Percentiles rank a stretch among this genome's conserved stretches.
phyloP scores from a whole-genome alignment of 495 filamentous ascomycete genomes.

The Pyrenopolyporus hunteri region DNA sequence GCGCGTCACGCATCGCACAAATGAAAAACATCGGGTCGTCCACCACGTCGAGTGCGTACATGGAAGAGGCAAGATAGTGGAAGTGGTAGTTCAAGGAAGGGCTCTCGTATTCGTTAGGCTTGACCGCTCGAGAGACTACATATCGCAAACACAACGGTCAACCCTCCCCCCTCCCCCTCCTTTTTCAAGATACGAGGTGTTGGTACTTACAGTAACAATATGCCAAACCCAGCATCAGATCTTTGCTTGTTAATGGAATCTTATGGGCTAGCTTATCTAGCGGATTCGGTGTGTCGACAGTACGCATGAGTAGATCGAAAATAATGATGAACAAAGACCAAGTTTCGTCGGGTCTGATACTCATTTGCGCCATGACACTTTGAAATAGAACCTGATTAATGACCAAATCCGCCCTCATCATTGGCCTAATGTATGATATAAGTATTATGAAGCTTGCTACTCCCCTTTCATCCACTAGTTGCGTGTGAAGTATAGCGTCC shows the following conservation, averaged over 20 bases:
- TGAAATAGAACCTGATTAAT: background rate
- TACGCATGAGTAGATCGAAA: background rate
- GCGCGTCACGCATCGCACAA: conserved; percentile 9
- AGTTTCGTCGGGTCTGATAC: background rate
- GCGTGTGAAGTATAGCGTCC: background rate
- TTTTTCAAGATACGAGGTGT: background rate
- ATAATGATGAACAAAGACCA: background rate
- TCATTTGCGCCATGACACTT: background rate
- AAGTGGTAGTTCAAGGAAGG: background rate
- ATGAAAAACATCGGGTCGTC: conserved; percentile 2
- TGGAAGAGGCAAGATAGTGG: background rate
- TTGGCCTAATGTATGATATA: background rate
- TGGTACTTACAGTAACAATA: background rate
- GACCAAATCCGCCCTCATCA: background rate
- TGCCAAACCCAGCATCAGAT: background rate
- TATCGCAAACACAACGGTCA: background rate
- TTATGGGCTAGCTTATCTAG: too few relatives aligned
- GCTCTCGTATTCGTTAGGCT: background rate
- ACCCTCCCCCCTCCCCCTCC: background rate
- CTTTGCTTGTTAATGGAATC: background rate
- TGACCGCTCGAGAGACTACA: background rate
- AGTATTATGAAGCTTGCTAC: background rate
- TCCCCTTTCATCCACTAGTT: background rate
- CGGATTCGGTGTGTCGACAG: background rate
- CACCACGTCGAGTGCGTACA: background rate